Evolutionary conservation across 2,329 filamentous ascomycete genomes (phyloP).

Genomic region (Mycocentrospora acerina): DNA sequence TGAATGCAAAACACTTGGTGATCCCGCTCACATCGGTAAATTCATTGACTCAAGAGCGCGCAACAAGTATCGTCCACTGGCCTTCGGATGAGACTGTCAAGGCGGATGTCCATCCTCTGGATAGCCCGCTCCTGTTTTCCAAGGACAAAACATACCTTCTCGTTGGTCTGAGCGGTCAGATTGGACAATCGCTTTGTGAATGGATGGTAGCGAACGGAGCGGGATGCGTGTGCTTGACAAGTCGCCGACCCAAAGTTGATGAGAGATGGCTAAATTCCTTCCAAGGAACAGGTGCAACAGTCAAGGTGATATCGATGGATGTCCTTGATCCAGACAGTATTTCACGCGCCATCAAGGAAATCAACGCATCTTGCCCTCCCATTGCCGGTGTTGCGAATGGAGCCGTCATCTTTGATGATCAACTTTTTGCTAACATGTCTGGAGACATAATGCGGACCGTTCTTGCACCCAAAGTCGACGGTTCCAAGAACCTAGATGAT

Average conservation of each 20-base stretch:
- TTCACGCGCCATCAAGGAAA: background rate
- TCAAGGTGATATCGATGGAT: conserved; percentile 7
- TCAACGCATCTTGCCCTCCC: conserved; percentile 10
- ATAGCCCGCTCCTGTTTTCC: background rate
- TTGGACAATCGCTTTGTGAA: conserved; percentile 14
- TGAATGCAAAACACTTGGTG: too few relatives aligned
- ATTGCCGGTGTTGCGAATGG: conserved; percentile 19
- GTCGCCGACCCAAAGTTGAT: conserved; percentile 40
- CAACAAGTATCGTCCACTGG: background rate
- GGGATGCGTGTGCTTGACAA: conserved; percentile 34
- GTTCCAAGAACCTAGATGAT: conserved; percentile 14
- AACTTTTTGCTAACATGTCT: conserved; percentile 8
- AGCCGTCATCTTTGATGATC: conserved; percentile 17
- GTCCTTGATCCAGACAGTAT: conserved; percentile 4
- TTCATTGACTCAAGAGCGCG: background rate
- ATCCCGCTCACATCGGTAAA: too few relatives aligned
- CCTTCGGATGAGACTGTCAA: background rate
- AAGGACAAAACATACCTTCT: conserved; percentile 18
- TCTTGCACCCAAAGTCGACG: conserved; percentile 16
- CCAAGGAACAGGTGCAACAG: conserved; percentile 4
- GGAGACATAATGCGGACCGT: background rate
- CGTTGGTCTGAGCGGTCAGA: conserved; percentile 15
- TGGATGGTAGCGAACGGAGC: conserved; percentile 24
- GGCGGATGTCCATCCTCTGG: background rate
- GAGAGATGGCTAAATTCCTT: conserved; percentile 1